A percentile compares a stretch with the other conserved stretches of the same genome.
Conservation (phyloP, 192 early-diverging fungal species). For the Podila verticillata region DNA sequence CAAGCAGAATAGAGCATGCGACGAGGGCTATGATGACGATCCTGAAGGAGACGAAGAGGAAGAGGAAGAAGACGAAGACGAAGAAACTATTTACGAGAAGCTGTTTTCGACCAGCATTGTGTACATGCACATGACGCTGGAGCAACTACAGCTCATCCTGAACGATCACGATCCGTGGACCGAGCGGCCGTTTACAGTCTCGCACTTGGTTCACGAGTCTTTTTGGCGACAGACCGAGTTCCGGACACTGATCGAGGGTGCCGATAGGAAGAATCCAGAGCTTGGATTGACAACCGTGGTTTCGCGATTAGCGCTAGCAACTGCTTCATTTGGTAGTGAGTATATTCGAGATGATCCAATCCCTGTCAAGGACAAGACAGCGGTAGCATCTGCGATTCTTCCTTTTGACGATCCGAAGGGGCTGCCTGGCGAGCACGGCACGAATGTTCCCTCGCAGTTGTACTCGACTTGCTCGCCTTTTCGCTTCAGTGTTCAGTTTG, state of each 20-base stretch:
- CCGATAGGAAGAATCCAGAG: neutral
- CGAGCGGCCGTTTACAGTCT: slow-evolving; percentile 29
- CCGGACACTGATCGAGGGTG: slow-evolving; percentile 52
- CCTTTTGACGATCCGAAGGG: neutral
- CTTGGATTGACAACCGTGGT: neutral
- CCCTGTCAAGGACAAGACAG: slow-evolving; percentile 2
- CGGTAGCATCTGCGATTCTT: neutral
- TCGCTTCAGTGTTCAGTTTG: slow-evolving; percentile 62
- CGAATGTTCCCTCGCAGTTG: too few species aligned
- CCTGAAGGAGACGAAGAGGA: too few species aligned
- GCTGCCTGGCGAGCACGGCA: too few species aligned
- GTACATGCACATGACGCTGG: slow-evolving; percentile 67
- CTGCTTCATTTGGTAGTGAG: neutral
- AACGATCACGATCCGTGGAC: slow-evolving; percentile 53
- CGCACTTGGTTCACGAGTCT: slow-evolving; percentile 55
- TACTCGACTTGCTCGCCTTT: slow-evolving; percentile 61
- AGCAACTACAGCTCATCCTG: slow-evolving; percentile 56
- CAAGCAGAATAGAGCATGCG: too few species aligned
- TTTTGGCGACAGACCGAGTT: slow-evolving; percentile 65
- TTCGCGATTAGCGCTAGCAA: neutral
- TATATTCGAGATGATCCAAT: neutral
- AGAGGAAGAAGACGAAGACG: neutral
- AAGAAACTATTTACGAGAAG: slow-evolving; percentile 23
- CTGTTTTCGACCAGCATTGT: slow-evolving; percentile 55
- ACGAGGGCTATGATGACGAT: too few species aligned